Conservation (phyloP, 345 rosid genomes). For the Salix koriyanagi region DNA sequence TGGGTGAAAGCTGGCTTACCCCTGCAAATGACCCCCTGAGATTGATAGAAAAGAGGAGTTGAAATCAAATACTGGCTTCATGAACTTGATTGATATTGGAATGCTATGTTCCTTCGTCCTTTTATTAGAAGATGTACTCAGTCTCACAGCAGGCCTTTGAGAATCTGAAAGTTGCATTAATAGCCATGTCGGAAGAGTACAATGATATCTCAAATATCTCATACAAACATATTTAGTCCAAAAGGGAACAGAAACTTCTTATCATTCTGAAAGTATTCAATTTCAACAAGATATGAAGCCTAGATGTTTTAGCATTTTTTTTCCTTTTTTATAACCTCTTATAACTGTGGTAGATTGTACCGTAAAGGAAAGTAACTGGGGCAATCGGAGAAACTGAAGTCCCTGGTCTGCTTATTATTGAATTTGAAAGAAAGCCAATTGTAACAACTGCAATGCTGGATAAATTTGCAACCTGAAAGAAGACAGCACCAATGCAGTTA, state of each 20-base stretch:
- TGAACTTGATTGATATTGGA: conserved; percentile 58
- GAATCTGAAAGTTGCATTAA: conserved; percentile 52
- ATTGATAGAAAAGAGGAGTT: conserved; percentile 68
- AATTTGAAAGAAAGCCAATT: conserved; percentile 40
- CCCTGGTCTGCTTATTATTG: conserved; percentile 65
- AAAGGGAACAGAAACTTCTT: not conserved
- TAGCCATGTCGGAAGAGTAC: conserved; percentile 10
- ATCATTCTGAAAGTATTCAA: not conserved
- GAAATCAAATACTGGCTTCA: conserved; percentile 80
- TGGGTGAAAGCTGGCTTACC: conserved; percentile 44
- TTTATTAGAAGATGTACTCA: conserved; percentile 61
- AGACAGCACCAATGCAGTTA: conserved; percentile 7
- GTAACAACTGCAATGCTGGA: conserved; percentile 55
- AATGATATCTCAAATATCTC: not conserved
- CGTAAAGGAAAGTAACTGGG: conserved; percentile 78
- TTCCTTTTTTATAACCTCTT: not conserved
- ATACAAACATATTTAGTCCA: not conserved
- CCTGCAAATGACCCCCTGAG: conserved; percentile 72
- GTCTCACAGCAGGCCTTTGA: conserved; percentile 64
- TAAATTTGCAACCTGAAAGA: conserved; percentile 56
- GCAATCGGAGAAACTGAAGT: conserved; percentile 68
- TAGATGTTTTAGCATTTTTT: not conserved
- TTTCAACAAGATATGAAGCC: not conserved
- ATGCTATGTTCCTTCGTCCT: conserved; percentile 62
- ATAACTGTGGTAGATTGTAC: conserved; percentile 29